Conservation (phyloP, 106 monocot species). For the Dendrobium officinale region DNA sequence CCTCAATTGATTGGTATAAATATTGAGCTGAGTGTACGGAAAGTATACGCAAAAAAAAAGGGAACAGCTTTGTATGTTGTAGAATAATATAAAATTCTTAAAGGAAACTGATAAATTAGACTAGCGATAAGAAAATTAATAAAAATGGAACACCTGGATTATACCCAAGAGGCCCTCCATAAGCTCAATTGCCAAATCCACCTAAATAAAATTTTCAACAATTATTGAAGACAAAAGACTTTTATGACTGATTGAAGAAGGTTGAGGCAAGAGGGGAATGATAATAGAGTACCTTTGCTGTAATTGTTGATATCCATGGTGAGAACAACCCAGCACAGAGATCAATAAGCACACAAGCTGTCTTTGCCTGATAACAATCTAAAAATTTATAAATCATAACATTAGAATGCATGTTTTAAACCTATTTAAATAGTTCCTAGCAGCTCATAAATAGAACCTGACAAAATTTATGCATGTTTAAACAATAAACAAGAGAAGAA, state of each 20-base stretch:
- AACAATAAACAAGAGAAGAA: not conserved
- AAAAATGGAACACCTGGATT: conserved; percentile 52
- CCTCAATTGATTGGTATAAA: not conserved
- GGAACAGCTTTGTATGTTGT: not conserved
- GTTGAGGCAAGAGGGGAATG: not conserved
- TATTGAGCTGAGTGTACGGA: not conserved
- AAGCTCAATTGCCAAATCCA: conserved; percentile 84
- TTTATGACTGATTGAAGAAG: not conserved
- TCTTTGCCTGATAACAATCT: conserved; percentile 47
- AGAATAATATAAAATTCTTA: not conserved
- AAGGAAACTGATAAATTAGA: not conserved
- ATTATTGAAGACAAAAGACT: conserved; percentile 14
- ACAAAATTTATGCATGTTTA: not conserved
- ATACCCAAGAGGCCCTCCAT: conserved; percentile 70
- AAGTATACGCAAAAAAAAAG: not conserved
- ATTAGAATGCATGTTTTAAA: conserved; percentile 1
- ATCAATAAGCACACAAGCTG: conserved; percentile 86
- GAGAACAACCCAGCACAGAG: conserved; percentile 68
- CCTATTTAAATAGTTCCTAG: not conserved
- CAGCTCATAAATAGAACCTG: not conserved
- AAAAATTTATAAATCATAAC: not conserved
- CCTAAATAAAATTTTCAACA: conserved; percentile 24
- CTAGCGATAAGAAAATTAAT: not conserved
- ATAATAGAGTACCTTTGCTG: conserved; percentile 49
- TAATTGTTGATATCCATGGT: conserved; percentile 64